Conservation (phyloP, 495 filamentous ascomycete species). For the Tuber calosporum region DNA sequence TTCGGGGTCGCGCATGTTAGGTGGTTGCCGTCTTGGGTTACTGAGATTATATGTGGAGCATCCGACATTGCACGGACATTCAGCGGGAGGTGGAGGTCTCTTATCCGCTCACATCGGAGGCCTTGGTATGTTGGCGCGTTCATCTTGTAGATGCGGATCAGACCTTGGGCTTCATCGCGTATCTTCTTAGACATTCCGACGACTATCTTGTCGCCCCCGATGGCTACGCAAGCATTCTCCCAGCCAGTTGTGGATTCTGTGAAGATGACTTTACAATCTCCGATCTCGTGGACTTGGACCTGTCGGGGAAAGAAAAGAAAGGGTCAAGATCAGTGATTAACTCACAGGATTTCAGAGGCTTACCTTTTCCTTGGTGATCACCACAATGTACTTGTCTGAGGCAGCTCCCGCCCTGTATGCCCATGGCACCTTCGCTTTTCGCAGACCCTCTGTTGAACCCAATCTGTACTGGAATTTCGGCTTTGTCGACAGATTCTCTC, state of each 20-base stretch:
- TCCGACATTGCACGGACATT: conserved; percentile 26
- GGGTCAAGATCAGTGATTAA: conserved; percentile 7
- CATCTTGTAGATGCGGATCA: conserved; percentile 39
- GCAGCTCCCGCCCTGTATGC: conserved; percentile 34
- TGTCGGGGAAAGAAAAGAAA: conserved; percentile 3
- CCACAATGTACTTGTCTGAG: conserved; percentile 37
- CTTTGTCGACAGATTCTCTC: conserved; percentile 26
- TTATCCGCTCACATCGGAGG: conserved; percentile 35
- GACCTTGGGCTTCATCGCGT: conserved; percentile 32
- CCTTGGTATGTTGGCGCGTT: conserved; percentile 33
- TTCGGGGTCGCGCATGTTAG: conserved; percentile 35
- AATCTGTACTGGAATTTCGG: conserved; percentile 31
- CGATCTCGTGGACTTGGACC: conserved; percentile 41
- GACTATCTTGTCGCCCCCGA: conserved; percentile 33
- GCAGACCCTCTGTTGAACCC: conserved; percentile 36
- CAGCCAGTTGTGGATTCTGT: conserved; percentile 36
- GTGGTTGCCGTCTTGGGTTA: conserved; percentile 34
- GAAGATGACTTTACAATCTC: conserved; percentile 35
- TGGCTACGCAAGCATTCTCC: conserved; percentile 35
- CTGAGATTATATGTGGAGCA: conserved; percentile 32
- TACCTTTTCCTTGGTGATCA: conserved; percentile 37
- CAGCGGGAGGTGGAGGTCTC: conserved; percentile 37
- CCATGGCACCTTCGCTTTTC: conserved; percentile 38
- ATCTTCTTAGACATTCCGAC: conserved; percentile 37
- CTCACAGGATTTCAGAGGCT: conserved; percentile 4